These are phyloP conservation scores for Neurospora sp. DNA, from an alignment of 495 filamentous ascomycete species.

Conservation along the genomic window DNA sequence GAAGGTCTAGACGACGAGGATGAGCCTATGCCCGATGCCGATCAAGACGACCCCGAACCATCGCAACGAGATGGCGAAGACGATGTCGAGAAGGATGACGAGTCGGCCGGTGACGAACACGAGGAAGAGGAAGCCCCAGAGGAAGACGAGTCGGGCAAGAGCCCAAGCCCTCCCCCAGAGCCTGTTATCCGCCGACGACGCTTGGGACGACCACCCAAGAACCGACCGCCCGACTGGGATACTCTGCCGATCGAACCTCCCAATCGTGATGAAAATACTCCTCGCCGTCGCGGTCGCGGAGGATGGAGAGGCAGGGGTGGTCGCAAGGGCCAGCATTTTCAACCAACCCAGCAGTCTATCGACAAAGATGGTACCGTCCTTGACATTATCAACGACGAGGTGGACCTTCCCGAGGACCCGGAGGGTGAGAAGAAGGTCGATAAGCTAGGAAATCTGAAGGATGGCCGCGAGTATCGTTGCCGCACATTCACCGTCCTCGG, in stretches of 20 bases:
- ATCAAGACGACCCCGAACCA: constrained; percentile 29
- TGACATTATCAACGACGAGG: constrained; percentile 86
- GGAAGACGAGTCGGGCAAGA: constrained; percentile 36
- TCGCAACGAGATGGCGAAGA: constrained; percentile 18
- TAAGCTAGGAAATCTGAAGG: constrained; percentile 69
- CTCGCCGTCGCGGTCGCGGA: constrained; percentile 58
- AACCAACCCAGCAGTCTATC: constrained; percentile 62
- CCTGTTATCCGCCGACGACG: constrained; percentile 60
- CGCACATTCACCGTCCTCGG: constrained; percentile 83
- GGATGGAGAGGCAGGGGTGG: constrained; percentile 58
- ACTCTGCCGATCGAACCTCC: constrained; percentile 45
- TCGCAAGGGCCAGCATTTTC: constrained; percentile 63
- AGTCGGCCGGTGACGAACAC: constrained; percentile 32
- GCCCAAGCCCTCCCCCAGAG: constrained; percentile 46
- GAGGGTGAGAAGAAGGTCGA: constrained; percentile 92
- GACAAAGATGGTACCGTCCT: constrained; percentile 93
- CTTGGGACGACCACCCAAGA: constrained; percentile 78
- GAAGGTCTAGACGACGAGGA: constrained; percentile 41
- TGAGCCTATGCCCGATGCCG: constrained; percentile 40
- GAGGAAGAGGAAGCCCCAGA: constrained; percentile 27
- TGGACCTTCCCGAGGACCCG: constrained; percentile 73
- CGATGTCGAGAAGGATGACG: constrained; percentile 28
- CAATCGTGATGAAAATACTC: constrained; percentile 45
- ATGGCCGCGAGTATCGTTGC: constrained; percentile 83
- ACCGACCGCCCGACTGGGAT: constrained; percentile 68